Percentiles rank a stretch among this genome's conserved stretches.
Conservation (phyloP, 306 rosid genomes). For the Canavalia gladiata region DNA sequence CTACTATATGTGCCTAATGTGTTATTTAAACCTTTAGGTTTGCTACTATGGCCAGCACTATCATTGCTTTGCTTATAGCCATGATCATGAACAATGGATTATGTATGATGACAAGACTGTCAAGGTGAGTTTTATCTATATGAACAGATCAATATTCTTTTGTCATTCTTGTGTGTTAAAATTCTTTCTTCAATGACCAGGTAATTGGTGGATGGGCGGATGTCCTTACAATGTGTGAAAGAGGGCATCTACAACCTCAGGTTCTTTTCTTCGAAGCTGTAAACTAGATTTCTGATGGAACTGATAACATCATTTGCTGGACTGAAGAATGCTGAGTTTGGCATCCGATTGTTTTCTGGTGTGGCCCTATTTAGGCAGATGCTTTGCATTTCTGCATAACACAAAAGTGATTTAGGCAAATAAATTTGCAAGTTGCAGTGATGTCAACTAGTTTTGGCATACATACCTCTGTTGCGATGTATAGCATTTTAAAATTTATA, state of each 20-base stretch:
- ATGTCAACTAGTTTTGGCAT: slow-evolving; percentile 54
- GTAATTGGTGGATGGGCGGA: slow-evolving; percentile 93
- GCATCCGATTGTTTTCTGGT: slow-evolving; percentile 47
- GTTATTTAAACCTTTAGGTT: slow-evolving; percentile 62
- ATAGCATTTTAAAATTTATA: slow-evolving; percentile 57
- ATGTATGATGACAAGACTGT: slow-evolving; percentile 97
- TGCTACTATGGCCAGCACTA: slow-evolving; percentile 99
- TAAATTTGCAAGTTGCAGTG: slow-evolving; percentile 51
- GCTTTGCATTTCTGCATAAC: slow-evolving; percentile 56
- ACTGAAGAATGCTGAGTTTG: slow-evolving; percentile 52
- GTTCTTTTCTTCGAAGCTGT: slow-evolving; percentile 97
- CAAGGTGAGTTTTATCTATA: slow-evolving; percentile 65
- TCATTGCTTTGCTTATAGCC: slow-evolving; percentile 96
- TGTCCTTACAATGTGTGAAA: slow-evolving; percentile 85
- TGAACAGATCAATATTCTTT: slow-evolving; percentile 16
- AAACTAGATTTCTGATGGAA: slow-evolving; percentile 69
- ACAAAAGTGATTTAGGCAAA: slow-evolving; percentile 49
- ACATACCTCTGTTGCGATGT: slow-evolving; percentile 57
- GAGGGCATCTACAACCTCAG: slow-evolving; percentile 96
- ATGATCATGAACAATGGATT: slow-evolving; percentile 77
- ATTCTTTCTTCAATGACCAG: slow-evolving; percentile 53
- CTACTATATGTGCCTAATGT: slow-evolving; percentile 36
- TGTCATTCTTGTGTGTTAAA: slow-evolving; percentile 41
- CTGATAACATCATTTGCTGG: slow-evolving; percentile 48
- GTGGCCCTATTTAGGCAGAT: slow-evolving; percentile 53